Conservation (phyloP, 495 filamentous ascomycete species). For the Thermothielavioides terrestris region DNA sequence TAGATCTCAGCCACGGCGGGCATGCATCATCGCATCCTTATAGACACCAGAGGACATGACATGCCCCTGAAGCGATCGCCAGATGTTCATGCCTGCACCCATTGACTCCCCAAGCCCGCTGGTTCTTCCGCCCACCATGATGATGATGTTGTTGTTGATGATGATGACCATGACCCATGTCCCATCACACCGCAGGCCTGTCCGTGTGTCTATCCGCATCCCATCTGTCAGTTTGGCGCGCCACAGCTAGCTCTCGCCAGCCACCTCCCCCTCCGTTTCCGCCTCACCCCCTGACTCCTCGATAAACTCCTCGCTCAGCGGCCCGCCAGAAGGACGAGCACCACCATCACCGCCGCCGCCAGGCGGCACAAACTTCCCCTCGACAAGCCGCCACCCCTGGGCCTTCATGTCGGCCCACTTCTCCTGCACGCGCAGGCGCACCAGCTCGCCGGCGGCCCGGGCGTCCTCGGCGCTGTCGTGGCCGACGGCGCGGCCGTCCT, state of each 20-base stretch:
- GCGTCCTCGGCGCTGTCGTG: slow-evolving; percentile 91
- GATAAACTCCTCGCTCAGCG: slow-evolving; percentile 15
- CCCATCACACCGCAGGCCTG: too few species aligned
- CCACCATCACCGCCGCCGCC: neutral
- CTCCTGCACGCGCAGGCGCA: slow-evolving; percentile 54
- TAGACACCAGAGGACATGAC: too few species aligned
- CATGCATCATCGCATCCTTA: too few species aligned
- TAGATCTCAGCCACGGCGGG: too few species aligned
- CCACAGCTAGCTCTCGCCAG: neutral
- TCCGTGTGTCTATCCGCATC: too few species aligned
- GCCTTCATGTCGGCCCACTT: slow-evolving; percentile 55
- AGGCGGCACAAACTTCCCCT: slow-evolving; percentile 44
- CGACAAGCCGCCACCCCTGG: slow-evolving; percentile 52
- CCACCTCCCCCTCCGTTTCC: neutral
- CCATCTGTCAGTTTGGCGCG: neutral
- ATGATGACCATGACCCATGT: too few species aligned
- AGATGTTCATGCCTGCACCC: too few species aligned
- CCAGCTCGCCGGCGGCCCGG: slow-evolving; percentile 75
- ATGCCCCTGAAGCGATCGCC: too few species aligned
- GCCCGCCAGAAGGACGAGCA: too few species aligned
- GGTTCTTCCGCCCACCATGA: too few species aligned
- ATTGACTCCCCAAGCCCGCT: too few species aligned
- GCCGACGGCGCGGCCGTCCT: slow-evolving; percentile 35
- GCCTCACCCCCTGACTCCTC: neutral
- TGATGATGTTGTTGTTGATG: too few species aligned